phyloP scores from a whole-genome alignment of 805 yeast species.

The Teunomyces aglyptinius region DNA sequence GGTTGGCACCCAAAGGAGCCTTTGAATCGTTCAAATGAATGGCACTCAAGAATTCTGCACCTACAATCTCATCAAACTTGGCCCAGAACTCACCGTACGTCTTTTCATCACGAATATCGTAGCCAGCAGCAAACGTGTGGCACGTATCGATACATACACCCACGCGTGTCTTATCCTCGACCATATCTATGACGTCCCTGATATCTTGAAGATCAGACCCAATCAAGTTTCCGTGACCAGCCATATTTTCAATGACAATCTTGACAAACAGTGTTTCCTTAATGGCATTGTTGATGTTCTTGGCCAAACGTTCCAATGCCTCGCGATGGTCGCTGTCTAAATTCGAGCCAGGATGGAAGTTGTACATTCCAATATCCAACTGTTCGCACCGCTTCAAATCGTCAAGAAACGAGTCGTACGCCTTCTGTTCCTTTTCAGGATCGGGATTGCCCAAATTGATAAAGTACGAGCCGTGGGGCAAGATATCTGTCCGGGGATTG shows the following conservation, averaged over 20 bases:
- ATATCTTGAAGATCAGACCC: slow-evolving; percentile 82
- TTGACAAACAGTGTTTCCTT: slow-evolving; percentile 73
- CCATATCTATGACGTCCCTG: slow-evolving; percentile 65
- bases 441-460: slow-evolving; percentile 94
- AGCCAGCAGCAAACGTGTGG: slow-evolving; percentile 95
- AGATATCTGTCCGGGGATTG: slow-evolving; percentile 71
- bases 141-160: slow-evolving; percentile 98
- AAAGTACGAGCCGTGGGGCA: slow-evolving; percentile 95
- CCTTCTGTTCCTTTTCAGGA: slow-evolving; percentile 68
- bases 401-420: slow-evolving; percentile 76
- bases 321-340: slow-evolving; percentile 62
- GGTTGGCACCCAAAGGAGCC: slow-evolving; percentile 85
- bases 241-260: slow-evolving; percentile 94
- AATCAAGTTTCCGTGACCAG: slow-evolving; percentile 90
- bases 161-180: slow-evolving; percentile 80
- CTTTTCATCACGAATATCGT: slow-evolving; percentile 67
- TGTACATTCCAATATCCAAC: slow-evolving; percentile 79
- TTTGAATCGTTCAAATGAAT: slow-evolving; percentile 93
- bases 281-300: slow-evolving; percentile 76
- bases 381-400: slow-evolving; percentile 86
- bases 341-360: slow-evolving; percentile 92
- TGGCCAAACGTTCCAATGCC: slow-evolving; percentile 70
- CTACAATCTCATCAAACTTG: slow-evolving; percentile 70
- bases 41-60: slow-evolving; percentile 71
- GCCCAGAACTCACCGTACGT: slow-evolving; percentile 68